Base-by-base conservation (phyloP, 768 basidiomycete genomes). In the Mycena filopes region DNA sequence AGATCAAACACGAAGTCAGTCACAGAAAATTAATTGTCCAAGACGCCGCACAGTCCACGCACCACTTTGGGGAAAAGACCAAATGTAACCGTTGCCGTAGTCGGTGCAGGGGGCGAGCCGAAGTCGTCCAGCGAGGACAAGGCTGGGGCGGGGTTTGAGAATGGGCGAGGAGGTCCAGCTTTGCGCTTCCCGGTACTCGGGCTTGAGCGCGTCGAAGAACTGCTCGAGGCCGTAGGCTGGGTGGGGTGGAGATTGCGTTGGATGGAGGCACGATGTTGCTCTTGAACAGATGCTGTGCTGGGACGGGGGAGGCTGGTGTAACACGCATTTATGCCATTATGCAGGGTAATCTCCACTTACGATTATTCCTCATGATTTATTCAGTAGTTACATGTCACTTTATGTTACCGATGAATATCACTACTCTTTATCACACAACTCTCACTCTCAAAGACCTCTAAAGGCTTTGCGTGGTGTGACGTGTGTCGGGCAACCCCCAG, bases 11-110 rank as follows among this genome's bases (percentile, higher is more conserved):
- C 4, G 7, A 25, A 1, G 13, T 28, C 13, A 38, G 23, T 28
- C 4, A 6, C 8, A 20, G 16, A 38, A 1, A 18, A 47, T 12
- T 29, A 7, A 5, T 8, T 7, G 23, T 21, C 3, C 21, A 53
- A 16, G 23, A 0, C 29, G n/a, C n/a, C n/a, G n/a, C n/a, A n/a
- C 28, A 12, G 31, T 5, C 13, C 0, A 57, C 45, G 31, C 33
- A 57, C 56, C n/a, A 57, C 56, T 12, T 57, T 57, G 5, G 56
- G 56, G 6, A 57, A 23, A 28, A 57, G 23, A 0, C 56, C 31
- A 23, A 57, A 21, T 3, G 45, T 57, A 28, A 57, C 4, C 0
- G 31, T 36, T 2, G 38, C 45, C 3, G 23, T 2, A 18, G 29
- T 23, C 3, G 20, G 13, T 2, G 13, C n/a, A 11, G 16, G 3